Percentiles rank a stretch among this genome's conserved stretches.
Conservation (phyloP, 2,329 filamentous ascomycete species). For the Pseudogymnoascus verrucosus region DNA sequence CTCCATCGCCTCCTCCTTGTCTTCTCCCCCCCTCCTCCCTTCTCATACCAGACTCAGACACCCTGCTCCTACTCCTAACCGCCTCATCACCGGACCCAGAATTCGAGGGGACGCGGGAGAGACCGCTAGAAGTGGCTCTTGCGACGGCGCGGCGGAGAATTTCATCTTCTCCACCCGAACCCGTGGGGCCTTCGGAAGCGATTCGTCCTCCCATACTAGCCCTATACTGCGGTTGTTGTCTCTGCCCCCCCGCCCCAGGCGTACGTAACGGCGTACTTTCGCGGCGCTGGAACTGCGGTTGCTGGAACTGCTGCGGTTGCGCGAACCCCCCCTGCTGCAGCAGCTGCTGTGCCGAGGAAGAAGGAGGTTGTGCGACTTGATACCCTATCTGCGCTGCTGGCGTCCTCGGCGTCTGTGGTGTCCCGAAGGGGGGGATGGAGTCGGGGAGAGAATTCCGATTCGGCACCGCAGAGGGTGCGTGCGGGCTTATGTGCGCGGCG, state of each 20-base stretch:
- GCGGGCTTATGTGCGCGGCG: conserved; percentile 61
- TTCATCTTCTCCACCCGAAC: too few species aligned
- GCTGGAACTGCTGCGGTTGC: conserved; percentile 8
- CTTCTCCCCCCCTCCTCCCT: not conserved
- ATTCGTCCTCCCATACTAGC: not conserved
- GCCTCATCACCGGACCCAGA: not conserved
- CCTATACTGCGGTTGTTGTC: conserved; percentile 47
- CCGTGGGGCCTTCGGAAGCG: not conserved
- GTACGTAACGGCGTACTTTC: conserved; percentile 34
- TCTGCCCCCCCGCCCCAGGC: conserved; percentile 34
- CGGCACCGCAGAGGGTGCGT: conserved; percentile 35
- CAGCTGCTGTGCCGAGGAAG: conserved; percentile 27
- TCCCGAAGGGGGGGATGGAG: not conserved
- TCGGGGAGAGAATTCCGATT: conserved; percentile 29
- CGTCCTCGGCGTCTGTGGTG: conserved; percentile 25
- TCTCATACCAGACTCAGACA: conserved; percentile 10
- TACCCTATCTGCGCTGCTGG: conserved; percentile 32
- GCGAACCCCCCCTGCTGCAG: too few species aligned
- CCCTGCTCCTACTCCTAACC: not conserved
- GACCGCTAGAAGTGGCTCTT: not conserved
- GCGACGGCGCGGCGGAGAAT: not conserved
- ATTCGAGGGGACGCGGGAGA: not conserved
- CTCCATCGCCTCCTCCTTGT: conserved; percentile 42
- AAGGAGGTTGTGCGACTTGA: conserved; percentile 33
- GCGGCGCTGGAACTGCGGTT: conserved; percentile 19